phyloP scores from a whole-genome alignment of 306 rosid species.

The Casuarina equisetifolia region DNA sequence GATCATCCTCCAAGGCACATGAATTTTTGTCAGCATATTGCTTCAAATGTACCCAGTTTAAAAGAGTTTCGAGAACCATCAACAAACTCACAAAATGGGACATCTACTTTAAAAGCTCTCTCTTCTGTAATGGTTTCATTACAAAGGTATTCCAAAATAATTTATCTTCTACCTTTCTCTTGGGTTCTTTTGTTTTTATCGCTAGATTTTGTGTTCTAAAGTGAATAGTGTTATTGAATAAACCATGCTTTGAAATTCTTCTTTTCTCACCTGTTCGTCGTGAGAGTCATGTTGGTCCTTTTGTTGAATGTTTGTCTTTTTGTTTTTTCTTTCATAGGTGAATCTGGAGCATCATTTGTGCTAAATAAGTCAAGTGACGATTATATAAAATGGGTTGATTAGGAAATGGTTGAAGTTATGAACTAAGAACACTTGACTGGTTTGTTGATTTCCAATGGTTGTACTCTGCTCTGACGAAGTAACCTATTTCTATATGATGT shows the following conservation, averaged over 20 bases:
- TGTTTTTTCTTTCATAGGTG: not conserved
- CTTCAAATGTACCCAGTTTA: slow-evolving; percentile 66
- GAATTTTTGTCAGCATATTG: slow-evolving; percentile 65
- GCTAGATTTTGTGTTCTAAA: not conserved
- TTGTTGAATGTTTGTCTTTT: not conserved
- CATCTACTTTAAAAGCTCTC: slow-evolving; percentile 59
- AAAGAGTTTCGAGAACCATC: slow-evolving; percentile 49
- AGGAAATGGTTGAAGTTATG: not conserved
- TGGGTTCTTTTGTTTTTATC: not conserved
- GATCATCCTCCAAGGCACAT: slow-evolving; percentile 65
- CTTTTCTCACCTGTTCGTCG: not conserved
- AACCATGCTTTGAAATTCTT: not conserved
- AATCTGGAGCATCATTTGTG: not conserved
- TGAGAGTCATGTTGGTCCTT: slow-evolving; percentile 1
- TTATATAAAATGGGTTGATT: not conserved
- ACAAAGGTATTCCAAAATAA: slow-evolving; percentile 59
- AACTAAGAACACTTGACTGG: not conserved
- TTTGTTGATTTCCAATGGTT: not conserved
- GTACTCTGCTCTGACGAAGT: not conserved
- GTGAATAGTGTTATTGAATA: not conserved
- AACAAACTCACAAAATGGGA: slow-evolving; percentile 50
- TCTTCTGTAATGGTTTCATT: slow-evolving; percentile 69
- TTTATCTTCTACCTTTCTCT: not conserved
- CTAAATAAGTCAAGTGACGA: not conserved
- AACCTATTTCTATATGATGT: not conserved